A percentile compares a stretch with the other conserved stretches of the same genome.
phyloP scores from a whole-genome alignment of 2,329 filamentous ascomycete genomes.

The Xylariaceae sp. region DNA sequence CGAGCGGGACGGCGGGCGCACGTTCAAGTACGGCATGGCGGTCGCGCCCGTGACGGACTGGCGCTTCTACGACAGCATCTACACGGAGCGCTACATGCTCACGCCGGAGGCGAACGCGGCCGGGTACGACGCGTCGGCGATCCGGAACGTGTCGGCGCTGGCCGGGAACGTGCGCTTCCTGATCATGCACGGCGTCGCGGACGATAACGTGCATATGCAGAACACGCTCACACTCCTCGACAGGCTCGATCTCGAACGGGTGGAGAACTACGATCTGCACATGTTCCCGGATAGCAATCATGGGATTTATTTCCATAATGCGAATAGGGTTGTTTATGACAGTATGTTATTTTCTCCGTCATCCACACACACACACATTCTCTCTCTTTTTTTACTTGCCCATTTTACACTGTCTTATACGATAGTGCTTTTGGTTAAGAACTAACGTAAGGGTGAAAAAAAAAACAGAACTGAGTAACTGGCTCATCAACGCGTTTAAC shows the following conservation, averaged over 20 bases:
- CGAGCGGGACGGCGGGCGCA: conserved; percentile 81
- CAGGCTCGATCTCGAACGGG: conserved; percentile 69
- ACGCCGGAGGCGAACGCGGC: conserved; percentile 74
- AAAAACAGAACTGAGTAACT: conserved; percentile 68
- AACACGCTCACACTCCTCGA: conserved; percentile 87
- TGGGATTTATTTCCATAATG: conserved; percentile 90
- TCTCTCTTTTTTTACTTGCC: no score
- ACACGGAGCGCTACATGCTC: conserved; percentile 96
- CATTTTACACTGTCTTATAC: no score
- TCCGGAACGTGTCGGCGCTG: conserved; percentile 70
- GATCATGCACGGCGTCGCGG: conserved; percentile 91
- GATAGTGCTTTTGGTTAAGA: no score
- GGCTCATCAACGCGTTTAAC: conserved; percentile 96
- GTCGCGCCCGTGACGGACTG: conserved; percentile 98
- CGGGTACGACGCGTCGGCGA: conserved; percentile 71
- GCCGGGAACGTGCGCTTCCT: conserved; percentile 78
- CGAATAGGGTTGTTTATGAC: conserved; percentile 84
- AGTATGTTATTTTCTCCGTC: conserved; percentile 53
- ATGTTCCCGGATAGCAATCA: conserved; percentile 97
- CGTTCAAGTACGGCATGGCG: conserved; percentile 95
- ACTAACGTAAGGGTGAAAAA: conserved; percentile 10
- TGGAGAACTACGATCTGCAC: conserved; percentile 95
- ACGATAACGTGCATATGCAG: conserved; percentile 97
- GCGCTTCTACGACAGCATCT: conserved; percentile 90
- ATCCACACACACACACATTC: no score